These are phyloP conservation scores for Trichoderma sp. DNA, from an alignment of 2,329 filamentous ascomycete species.

Conservation along the genomic window DNA sequence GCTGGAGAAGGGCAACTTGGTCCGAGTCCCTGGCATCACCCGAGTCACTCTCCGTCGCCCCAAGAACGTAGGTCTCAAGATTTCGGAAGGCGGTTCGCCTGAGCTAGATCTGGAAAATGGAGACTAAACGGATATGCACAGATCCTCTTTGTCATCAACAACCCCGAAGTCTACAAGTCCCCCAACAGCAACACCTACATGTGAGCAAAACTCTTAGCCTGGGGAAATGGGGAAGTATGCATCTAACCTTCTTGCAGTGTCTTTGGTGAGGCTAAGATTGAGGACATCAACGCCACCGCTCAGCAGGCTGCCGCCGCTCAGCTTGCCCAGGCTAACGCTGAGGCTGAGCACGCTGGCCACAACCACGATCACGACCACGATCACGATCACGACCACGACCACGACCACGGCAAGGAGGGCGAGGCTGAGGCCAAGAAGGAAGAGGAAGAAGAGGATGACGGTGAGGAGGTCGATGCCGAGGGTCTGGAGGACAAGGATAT, in stretches of 20 bases:
- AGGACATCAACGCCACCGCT: constrained; percentile 98
- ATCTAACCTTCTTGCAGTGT: constrained; percentile 58
- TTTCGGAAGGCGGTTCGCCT: background rate
- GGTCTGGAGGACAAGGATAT: constrained; percentile 99
- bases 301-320: constrained; percentile 87
- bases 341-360: constrained; percentile 69
- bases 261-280: constrained; percentile 99
- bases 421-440: constrained; percentile 68
- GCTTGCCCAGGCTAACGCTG: constrained; percentile 70
- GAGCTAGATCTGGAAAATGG: constrained; percentile 25
- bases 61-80: constrained; percentile 82
- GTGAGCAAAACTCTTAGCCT: constrained; percentile 54
- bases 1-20: constrained; percentile 96
- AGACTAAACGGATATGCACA: constrained; percentile 39
- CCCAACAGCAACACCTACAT: constrained; percentile 99
- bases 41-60: constrained; percentile 96
- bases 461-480: constrained; percentile 90
- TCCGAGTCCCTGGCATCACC: constrained; percentile 95
- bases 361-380: constrained; percentile 53
- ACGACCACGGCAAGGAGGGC: constrained; percentile 60
- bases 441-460: constrained; percentile 80
- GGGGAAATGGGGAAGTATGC: background rate
- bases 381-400: constrained; percentile 6
- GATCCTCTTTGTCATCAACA: constrained; percentile 99
- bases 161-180: constrained; percentile 99